A percentile compares a stretch with the other conserved stretches of the same genome.
Conservation (phyloP, 1,284 basidiomycete species). For the Rhizoctonia solani region DNA sequence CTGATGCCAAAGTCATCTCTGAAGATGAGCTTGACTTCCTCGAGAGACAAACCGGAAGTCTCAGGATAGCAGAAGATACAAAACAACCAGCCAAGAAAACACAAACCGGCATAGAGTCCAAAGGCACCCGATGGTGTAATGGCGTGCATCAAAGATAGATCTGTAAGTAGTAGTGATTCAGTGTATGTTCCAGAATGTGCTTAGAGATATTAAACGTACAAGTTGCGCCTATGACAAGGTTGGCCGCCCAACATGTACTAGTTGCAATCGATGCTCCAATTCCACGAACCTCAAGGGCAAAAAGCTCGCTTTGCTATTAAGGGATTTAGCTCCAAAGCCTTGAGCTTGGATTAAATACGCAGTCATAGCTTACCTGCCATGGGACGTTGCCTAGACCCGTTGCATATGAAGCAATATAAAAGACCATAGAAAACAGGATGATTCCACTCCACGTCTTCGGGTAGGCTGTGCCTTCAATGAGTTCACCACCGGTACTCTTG, state of each 20-base stretch:
- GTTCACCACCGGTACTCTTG: conserved; percentile 61
- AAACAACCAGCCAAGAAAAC: conserved; percentile 59
- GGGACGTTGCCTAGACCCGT: conserved; percentile 79
- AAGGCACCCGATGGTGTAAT: conserved; percentile 81
- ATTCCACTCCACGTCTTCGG: conserved; percentile 66
- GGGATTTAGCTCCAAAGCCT: not conserved
- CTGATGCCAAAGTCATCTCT: conserved; percentile 51
- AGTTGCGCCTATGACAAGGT: conserved; percentile 76
- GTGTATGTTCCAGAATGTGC: not conserved
- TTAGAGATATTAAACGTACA: conserved; percentile 36
- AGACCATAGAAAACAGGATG: conserved; percentile 77
- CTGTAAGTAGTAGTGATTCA: not conserved
- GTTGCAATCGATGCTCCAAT: conserved; percentile 81
- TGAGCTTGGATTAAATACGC: not conserved
- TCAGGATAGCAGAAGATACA: conserved; percentile 75
- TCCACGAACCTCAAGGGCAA: conserved; percentile 77
- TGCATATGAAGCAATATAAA: conserved; percentile 83
- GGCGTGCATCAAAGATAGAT: conserved; percentile 74
- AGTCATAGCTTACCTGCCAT: conserved; percentile 57
- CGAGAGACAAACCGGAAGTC: conserved; percentile 73
- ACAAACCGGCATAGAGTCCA: conserved; percentile 70
- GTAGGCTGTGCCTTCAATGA: conserved; percentile 67
- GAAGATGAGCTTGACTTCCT: conserved; percentile 63
- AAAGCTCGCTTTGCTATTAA: conserved; percentile 71
- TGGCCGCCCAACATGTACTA: conserved; percentile 81